Conservation (phyloP, 306 rosid species). For the Citrullus mucosospermus region DNA sequence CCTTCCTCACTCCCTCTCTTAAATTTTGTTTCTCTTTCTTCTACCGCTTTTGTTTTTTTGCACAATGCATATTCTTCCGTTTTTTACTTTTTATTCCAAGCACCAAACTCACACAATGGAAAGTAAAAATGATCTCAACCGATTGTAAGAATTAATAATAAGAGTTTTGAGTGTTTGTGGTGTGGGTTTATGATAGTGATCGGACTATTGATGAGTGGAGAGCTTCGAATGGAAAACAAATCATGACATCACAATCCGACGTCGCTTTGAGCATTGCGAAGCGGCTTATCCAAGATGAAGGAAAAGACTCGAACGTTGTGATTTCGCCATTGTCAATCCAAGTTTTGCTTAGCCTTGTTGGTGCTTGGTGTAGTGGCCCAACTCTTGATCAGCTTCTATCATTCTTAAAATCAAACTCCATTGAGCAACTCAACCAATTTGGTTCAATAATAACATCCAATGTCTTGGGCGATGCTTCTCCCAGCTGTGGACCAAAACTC, state of each 20-base stretch:
- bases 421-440: conserved; percentile 41
- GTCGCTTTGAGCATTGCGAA: conserved; percentile 38
- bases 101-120: too few species aligned
- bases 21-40: too few species aligned
- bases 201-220: too few species aligned
- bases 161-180: too few species aligned
- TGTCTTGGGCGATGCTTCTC: conserved; percentile 36
- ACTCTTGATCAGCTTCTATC: conserved; percentile 49
- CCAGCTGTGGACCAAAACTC: conserved; percentile 56
- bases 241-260: conserved; percentile 4
- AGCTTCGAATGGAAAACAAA: too few species aligned
- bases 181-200: too few species aligned
- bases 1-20: too few species aligned
- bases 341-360: conserved; percentile 45
- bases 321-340: conserved; percentile 70
- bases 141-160: too few species aligned
- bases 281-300: conserved; percentile 25
- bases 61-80: too few species aligned
- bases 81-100: too few species aligned
- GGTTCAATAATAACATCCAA: conserved; percentile 40
- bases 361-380: conserved; percentile 57
- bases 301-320: conserved; percentile 32
- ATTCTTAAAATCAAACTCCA: conserved; percentile 54
- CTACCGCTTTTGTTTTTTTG: too few species aligned
- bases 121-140: too few species aligned